These are phyloP conservation scores for Eucalyptus microcorys DNA, from an alignment of 345 rosid species.

Conservation along the genomic window DNA sequence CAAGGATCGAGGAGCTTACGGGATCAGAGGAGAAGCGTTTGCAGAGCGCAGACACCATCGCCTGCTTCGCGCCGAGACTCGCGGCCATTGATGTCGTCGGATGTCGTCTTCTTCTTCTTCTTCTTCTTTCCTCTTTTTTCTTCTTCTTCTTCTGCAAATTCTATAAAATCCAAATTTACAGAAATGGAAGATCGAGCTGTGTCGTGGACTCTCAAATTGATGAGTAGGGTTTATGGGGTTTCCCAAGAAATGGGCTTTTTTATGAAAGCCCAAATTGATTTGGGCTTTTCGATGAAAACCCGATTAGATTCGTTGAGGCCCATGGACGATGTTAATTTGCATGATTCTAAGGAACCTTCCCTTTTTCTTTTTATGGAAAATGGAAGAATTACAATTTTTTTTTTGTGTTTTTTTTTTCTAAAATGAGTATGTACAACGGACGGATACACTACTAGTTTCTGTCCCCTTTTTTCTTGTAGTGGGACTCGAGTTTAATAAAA, in stretches of 20 bases:
- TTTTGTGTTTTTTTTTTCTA: background rate
- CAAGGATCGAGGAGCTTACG: constrained; percentile 20
- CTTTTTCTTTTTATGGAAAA: background rate
- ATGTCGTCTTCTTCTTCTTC: background rate
- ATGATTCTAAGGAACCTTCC: background rate
- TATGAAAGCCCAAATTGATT: background rate
- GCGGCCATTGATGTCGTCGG: background rate
- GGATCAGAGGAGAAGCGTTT: constrained; percentile 40
- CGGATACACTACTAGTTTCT: background rate
- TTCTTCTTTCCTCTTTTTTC: background rate
- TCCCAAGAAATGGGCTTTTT: background rate
- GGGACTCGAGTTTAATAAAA: too few relatives aligned
- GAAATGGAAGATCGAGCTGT: background rate
- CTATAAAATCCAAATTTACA: background rate
- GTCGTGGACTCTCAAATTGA: background rate
- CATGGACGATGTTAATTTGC: background rate
- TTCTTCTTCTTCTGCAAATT: background rate
- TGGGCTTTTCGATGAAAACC: background rate
- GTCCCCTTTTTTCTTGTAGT: too few relatives aligned
- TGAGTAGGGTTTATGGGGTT: background rate
- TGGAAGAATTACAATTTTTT: background rate
- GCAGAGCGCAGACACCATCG: constrained; percentile 38
- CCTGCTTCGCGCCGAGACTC: constrained; percentile 14
- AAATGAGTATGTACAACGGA: background rate
- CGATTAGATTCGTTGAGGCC: background rate